Conservation (phyloP, 768 basidiomycete genomes). For the Termitomyces heimii region DNA sequence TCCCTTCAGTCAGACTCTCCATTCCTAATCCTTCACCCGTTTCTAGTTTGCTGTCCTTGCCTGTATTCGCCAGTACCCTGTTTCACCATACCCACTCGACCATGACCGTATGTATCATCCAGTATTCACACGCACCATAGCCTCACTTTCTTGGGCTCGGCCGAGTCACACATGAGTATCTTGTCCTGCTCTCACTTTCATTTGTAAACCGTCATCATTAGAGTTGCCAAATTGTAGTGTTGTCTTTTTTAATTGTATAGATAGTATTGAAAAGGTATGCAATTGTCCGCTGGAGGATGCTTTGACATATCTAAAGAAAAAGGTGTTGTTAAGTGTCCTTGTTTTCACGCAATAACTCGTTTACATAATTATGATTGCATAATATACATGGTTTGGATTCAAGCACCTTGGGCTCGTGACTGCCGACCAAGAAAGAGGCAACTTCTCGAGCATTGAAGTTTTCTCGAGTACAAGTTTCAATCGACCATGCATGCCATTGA, state of each 20-base stretch:
- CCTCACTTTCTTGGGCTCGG: neutral
- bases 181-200: slow-evolving; percentile 8
- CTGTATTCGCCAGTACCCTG: slow-evolving; percentile 3
- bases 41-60: neutral
- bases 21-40: neutral
- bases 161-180: slow-evolving; percentile 3
- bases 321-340: neutral
- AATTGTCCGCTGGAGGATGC: neutral
- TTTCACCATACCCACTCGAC: slow-evolving; percentile 7
- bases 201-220: slow-evolving; percentile 6
- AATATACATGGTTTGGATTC: too few species aligned
- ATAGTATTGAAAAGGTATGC: neutral
- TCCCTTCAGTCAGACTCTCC: slow-evolving; percentile 5
- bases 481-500: neutral
- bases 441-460: neutral
- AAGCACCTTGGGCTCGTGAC: neutral
- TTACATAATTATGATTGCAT: too few species aligned
- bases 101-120: slow-evolving; percentile 6
- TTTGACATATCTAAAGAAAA: neutral
- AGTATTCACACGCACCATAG: slow-evolving; percentile 1
- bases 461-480: neutral
- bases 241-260: slow-evolving; percentile 3
- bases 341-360: neutral
- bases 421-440: neutral
- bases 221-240: slow-evolving; percentile 2